Evolutionary conservation across 441 rosid genomes (phyloP).

Genomic region (Pelargonium fulgidum): DNA sequence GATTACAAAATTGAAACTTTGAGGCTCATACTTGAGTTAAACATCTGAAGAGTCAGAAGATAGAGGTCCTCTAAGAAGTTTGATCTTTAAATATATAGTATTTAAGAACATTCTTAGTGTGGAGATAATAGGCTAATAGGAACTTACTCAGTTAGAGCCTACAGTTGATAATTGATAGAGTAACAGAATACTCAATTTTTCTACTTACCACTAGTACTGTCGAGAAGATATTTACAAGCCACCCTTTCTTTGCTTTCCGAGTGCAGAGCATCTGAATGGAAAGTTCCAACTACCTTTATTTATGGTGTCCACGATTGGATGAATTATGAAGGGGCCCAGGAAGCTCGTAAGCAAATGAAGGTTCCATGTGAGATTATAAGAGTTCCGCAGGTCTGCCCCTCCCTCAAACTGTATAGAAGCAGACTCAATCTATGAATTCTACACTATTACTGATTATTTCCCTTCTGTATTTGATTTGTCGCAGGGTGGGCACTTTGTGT

Average conservation of each 20-base stretch:
- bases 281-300: not conserved
- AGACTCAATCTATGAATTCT: not conserved
- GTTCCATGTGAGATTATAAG: not conserved
- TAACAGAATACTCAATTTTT: no score
- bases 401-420: not conserved
- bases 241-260: constrained; percentile 3
- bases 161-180: no score
- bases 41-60: no score
- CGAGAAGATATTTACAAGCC: not conserved
- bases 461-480: not conserved
- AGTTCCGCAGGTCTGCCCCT: constrained; percentile 29
- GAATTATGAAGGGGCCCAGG: constrained; percentile 80
- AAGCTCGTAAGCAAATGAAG: constrained; percentile 40
- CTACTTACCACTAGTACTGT: no score
- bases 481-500: constrained; percentile 88
- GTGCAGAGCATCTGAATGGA: constrained; percentile 32
- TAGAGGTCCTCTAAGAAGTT: no score
- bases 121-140: no score
- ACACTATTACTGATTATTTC: not conserved
- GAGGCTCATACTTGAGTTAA: no score
- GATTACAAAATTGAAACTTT: no score
- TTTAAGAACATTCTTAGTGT: no score
- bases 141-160: no score
- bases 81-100: no score
- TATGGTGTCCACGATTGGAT: constrained; percentile 45